Base-by-base conservation (phyloP, 345 rosid genomes). In the Theobroma cacao region DNA sequence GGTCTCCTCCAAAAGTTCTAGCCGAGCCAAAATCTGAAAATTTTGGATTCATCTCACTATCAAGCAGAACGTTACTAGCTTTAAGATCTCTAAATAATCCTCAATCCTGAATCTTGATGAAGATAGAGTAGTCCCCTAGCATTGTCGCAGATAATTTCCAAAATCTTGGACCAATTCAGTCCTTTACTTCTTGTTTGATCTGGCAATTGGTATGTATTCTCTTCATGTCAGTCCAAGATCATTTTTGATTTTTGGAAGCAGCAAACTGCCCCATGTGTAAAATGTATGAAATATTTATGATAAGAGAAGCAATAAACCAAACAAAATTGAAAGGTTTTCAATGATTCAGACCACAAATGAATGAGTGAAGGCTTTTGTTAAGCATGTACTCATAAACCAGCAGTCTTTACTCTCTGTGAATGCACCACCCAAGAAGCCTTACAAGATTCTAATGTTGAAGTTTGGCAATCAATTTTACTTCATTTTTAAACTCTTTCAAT, bases 361-460 rank as follows among this genome's bases (percentile, higher is more conserved):
- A 83, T 12, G 5, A 52, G 58, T 85, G 80, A 18, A 80, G 67
- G 72, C 84, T 85, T 79, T 64, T 43, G 56, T 78, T 83, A 7
- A 78, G 83, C 84, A 85, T 79, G 79, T 76, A 81, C 60, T 85
- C 84, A 52, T 85, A 85, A 30, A 85, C 59, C 64, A 85, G 31
- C 75, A 85, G 28, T 50, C 69, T 83, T 28, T 83, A 86, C 1
- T 83, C 83, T 74, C 74, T 81, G 12, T 83, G 68, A 55, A 81
- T 74, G 69, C 83, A 85, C 20, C 83, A 85, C 2, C 84, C 84
- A 7, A 83, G 79, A 79, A 89, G 86, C 68, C 76, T 82, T 22
- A 87, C 91, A 26, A 89, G 85, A 67, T 89, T 89, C 30, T 87
- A 80, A 66, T 87, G 90, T 55, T 87, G 92, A 72, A 89, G 86